Evolutionary conservation across 2,329 filamentous ascomycete species (phyloP).

Genomic region (Parafenestella ontariensis): DNA sequence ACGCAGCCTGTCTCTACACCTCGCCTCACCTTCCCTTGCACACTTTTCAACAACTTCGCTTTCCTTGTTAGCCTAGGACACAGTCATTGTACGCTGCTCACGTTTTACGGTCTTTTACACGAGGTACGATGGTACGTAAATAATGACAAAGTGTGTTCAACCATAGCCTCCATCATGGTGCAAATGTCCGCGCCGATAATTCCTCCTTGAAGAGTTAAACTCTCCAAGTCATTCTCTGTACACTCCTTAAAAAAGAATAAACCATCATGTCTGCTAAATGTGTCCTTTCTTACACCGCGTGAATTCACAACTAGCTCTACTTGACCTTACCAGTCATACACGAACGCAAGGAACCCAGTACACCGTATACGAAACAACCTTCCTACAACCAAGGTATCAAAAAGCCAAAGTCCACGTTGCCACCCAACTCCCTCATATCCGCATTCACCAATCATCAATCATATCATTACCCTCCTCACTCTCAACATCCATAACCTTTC

Average conservation of each 20-base stretch:
- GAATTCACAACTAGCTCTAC: no score
- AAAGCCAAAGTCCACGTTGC: neutral
- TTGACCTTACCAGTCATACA: no score
- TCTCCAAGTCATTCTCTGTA: no score
- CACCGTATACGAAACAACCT: neutral
- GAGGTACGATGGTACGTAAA: neutral
- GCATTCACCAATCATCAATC: slow-evolving; percentile 53
- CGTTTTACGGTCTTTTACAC: neutral
- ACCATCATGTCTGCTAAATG: no score
- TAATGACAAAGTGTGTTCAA: no score
- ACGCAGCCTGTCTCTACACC: neutral
- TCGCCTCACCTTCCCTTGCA: neutral
- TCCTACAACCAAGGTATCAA: neutral
- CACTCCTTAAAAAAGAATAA: no score
- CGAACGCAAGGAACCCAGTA: neutral
- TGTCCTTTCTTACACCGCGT: no score
- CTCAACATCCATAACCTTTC: slow-evolving; percentile 56
- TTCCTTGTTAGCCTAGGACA: neutral
- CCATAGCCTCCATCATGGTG: no score
- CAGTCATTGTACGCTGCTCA: neutral
- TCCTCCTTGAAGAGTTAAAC: no score
- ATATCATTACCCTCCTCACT: slow-evolving; percentile 54
- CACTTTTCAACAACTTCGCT: neutral
- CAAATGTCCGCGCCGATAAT: no score
- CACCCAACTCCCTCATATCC: neutral